Evolutionary conservation across 2,329 filamentous ascomycete species (phyloP), one percentile per base, ranked within the genome.

Genomic region (Neofusicoccum sp.): DNA sequence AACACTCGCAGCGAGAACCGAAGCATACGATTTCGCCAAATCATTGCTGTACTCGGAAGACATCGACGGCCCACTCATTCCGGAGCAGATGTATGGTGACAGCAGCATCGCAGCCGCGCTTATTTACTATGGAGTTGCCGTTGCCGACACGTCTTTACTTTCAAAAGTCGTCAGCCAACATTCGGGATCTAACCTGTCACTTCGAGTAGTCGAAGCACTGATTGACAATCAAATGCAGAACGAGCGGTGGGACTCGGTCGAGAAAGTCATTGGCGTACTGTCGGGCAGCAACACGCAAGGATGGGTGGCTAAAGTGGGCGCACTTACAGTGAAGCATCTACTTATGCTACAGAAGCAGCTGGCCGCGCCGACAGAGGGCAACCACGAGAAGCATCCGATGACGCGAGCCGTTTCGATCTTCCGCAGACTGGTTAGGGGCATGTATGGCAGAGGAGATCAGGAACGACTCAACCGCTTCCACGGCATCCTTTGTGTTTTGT

Each of bases 31-130:
- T 14, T 76, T 87, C 60, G 84, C 82, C 3, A 76, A 79, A 36
- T 85, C 81, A 80, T 72, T 88, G 11, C 72, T 87, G 1, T 79
- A 81, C 61, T 81, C 80, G 0, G 68, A 78, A 8, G 84, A 85
- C 66, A 66, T 84, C 12, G 84, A 86, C 66, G 84, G 83, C 0
- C 83, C 84, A n/a, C 65, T 83, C 2, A 84, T 87, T 29, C 73
- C 78, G 28, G 67, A 70, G 11, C 68, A 70, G 22, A 66, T 79
- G 31, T 86, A 85, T 66, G 69, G 69, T 2, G 73, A 84, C 65
- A 78, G 78, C 34, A 74, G 74, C 52, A 73, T 88, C 29, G 78
- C 81, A 2, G 80, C 84, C 11, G 79, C 84, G 0, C 74, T 88
- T 33, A 76, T 86, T 37, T 80, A 82, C 16, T 87, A 85, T 67